Evolutionary conservation across 495 filamentous ascomycete species (phyloP).

Genomic region (Sordaria brevicollis): DNA sequence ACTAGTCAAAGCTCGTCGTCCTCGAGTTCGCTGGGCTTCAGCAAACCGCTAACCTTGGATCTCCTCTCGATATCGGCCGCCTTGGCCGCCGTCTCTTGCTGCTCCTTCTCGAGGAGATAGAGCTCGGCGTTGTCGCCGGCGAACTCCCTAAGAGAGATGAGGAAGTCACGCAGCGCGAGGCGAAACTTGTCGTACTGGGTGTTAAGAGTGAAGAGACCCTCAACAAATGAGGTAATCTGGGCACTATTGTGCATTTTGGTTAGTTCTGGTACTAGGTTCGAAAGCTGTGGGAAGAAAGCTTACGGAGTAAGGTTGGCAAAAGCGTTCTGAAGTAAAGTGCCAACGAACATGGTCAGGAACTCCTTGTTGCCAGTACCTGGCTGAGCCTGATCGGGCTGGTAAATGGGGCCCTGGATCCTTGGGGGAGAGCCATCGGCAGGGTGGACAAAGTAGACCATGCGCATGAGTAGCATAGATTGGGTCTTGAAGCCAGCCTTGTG

Average conservation of each 20-base stretch:
- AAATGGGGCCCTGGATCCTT: conserved; percentile 87
- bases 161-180: conserved; percentile 86
- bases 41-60: conserved; percentile 82
- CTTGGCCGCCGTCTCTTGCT: conserved; percentile 65
- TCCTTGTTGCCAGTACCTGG: conserved; percentile 77
- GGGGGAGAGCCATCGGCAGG: conserved; percentile 49
- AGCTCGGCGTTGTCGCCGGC: conserved; percentile 85
- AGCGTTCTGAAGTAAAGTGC: conserved; percentile 73
- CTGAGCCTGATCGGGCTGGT: conserved; percentile 68
- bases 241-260: conserved; percentile 39
- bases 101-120: conserved; percentile 90
- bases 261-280: conserved; percentile 15
- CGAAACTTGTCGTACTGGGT: conserved; percentile 82
- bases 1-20: conserved; percentile 88
- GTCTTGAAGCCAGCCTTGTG: conserved; percentile 99
- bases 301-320: conserved; percentile 90
- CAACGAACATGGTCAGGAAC: conserved; percentile 79
- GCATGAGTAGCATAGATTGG: conserved; percentile 82
- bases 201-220: conserved; percentile 73
- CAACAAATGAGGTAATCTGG: conserved; percentile 83
- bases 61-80: conserved; percentile 74
- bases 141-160: conserved; percentile 95
- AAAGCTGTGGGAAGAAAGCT: conserved; percentile 27
- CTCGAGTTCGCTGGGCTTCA: conserved; percentile 90
- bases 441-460: conserved; percentile 90